Evolutionary conservation across 495 filamentous ascomycete genomes (phyloP), one percentile per base, ranked within the genome.

Genomic region (Glarea lozoyensis): DNA sequence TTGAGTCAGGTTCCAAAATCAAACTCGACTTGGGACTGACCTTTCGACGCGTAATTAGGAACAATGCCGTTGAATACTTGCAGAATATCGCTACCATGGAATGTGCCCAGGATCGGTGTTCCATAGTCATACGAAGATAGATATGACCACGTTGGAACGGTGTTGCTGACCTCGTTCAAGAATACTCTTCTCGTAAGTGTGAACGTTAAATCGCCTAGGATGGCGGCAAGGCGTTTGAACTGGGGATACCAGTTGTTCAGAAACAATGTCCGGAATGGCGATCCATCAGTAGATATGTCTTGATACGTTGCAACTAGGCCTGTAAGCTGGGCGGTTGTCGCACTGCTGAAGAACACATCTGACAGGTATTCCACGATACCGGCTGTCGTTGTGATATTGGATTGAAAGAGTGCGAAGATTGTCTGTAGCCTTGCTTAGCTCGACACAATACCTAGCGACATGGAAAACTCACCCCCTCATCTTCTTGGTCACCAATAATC

Each of bases 141-240:
- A 59, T 88, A 88, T 1, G 81, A 85, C 82, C 82, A 88, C 11
- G 61, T 61, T 0, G 73, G 73, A 1, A 85, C 72, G 20, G 65
- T 43, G 0, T 79, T 74, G 20, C 73, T 70, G 84, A 62, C 1
- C 78, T 84, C 53, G 86, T 80, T 32, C 18, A 56, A 33, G 33
- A 52, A 52, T 11, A 23, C 21, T 10, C 53, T 45, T 7, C 53
- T 48, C 10, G 53, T 52, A 7, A 56, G 38, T 11, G 49, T 56
- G 42, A 56, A 56, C 7, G 43, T 43, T 7, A 52, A 24, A 47
- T 88, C 82, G 19, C 83, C 83, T 0, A 87, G 65, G 35, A 88
- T 78, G n/a, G 83, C 82, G 1, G 84, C 78, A 0, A 86, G 64
- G 2, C 82, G 79, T 58, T 88, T 89, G 67, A 76, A 86, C 52